phyloP scores from a whole-genome alignment of 257 asterid species.

The Solanum sejunctum region DNA sequence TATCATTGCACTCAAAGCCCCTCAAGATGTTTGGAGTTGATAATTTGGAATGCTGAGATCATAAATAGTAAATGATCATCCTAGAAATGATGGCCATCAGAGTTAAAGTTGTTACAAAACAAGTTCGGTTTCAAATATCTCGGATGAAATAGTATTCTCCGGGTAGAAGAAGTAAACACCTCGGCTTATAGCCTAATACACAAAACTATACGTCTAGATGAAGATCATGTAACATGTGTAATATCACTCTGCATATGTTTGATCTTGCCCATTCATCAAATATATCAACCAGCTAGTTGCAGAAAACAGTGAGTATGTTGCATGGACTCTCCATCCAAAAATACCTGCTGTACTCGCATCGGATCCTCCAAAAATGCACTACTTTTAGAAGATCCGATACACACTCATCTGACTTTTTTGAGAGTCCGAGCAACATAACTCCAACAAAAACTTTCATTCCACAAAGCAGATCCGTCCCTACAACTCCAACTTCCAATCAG shows the following conservation, averaged over 20 bases:
- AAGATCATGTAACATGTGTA: neutral
- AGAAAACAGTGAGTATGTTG: neutral
- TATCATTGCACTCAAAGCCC: neutral
- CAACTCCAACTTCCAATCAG: neutral
- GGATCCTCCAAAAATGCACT: too few relatives aligned
- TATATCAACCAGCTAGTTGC: neutral
- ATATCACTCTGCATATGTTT: neutral
- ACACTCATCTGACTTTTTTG: neutral
- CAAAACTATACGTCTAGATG: neutral
- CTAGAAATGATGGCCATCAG: neutral
- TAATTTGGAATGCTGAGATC: neutral
- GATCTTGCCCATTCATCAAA: neutral
- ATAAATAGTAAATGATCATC: neutral
- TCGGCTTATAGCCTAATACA: neutral
- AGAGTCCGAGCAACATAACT: neutral
- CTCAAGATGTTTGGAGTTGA: neutral
- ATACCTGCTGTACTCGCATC: too few relatives aligned
- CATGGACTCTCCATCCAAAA: too few relatives aligned
- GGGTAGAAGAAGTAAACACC: neutral
- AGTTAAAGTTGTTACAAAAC: neutral
- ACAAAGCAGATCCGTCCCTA: neutral
- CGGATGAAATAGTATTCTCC: neutral
- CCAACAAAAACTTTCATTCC: neutral
- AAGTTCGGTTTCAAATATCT: neutral
- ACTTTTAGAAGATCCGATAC: neutral